Base-by-base conservation (phyloP, 2,329 filamentous ascomycete genomes). In the Colletotrichum caudatum region DNA sequence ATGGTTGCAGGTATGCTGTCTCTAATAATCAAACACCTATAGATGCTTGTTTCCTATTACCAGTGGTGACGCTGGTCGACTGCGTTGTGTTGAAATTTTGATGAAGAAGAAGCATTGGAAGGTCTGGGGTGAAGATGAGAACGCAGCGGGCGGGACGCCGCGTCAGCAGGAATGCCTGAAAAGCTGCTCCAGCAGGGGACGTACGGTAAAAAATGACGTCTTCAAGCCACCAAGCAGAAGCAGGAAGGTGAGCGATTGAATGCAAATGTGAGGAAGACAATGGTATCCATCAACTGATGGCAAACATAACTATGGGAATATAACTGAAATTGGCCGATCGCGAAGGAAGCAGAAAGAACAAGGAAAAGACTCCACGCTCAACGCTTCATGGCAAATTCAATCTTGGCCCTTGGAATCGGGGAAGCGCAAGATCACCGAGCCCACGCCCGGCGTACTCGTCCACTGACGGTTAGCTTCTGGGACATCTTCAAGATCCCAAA, bases 401-500 rank as follows among this genome's bases (percentile, higher is more conserved):
- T 16, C 9, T 58, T 46, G 60, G 1, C 9, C 26, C 33, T 63
- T 63, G 26, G 9, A 50, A 26, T 20, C 46, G 6, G 68, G 48
- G 68, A 79, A 69, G 62, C 80, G 77, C 26, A 84, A 78, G 50
- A 83, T 64, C 26, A 79, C 73, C 7, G 79, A 81, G 0, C 82
- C 82, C 57, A 83, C 77, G 1, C 81, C 82, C 6, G 68, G 66
- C 4, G 78, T 75, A 54, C 75, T 78, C 1, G 78, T 78, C 82
- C 82, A 84, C 62, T 75, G 75, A 51, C 76, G 75, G 68, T 84
- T 82, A 20, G 83, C 78, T 59, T 79, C 78, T 67, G 77, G 75
- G 20, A 84, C 78, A 18, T 83, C 78, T 46, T 84, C 81, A 73
- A 84, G 74, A 16, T 81, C 78, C 82, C 82, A 84, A 2, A 81